Evolutionary conservation across 2,329 filamentous ascomycete species (phyloP), one percentile per base, ranked within the genome.

Genomic region (Penicillium fuscoglaucum): DNA sequence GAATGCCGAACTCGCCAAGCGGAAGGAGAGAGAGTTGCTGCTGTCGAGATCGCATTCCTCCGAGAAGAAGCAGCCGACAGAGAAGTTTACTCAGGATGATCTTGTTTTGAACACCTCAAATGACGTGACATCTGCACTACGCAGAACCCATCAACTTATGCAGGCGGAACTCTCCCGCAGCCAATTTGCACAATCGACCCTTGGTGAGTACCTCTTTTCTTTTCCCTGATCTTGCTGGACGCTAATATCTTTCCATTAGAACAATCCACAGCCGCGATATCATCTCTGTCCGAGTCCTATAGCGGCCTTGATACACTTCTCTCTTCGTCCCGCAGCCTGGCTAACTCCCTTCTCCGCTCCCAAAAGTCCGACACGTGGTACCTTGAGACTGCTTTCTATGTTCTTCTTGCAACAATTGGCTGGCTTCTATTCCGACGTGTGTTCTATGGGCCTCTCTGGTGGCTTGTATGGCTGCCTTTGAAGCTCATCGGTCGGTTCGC

Each of bases 361-460:
- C 91, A 96, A 72, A 99, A 99, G 82, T 95, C 89, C 64, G 95
- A 99, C 72, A 97, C 93, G 2, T 99, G 95, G 95, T 99, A 99
- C 73, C 84, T 99, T 35, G 90, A 95, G 76, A 96, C 90, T 39
- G 87, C 93, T 2, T 87, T 98, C 65, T 96, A 93, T 72, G 82
- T 97, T 66, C 83, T 98, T 17, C 70, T 89, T 24, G 84, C 79
- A 6, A 97, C 92, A 1, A 86, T 93, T 43, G 82, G 80, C 31
- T 99, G 95, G 95, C 82, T 99, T 8, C 72, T 96, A 7, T 97
- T 96, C 70, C 82, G 95, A 29, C 82, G 95, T 45, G 80, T 93
- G 41, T 71, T 99, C 8, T 99, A 96, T 78, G 93, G 95, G 0
- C 95, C 95, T 1, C 76, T 91, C 57, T 96, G 90, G 88, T 95